phyloP scores from a whole-genome alignment of 768 basidiomycete genomes.

The Lentinus brumalis region DNA sequence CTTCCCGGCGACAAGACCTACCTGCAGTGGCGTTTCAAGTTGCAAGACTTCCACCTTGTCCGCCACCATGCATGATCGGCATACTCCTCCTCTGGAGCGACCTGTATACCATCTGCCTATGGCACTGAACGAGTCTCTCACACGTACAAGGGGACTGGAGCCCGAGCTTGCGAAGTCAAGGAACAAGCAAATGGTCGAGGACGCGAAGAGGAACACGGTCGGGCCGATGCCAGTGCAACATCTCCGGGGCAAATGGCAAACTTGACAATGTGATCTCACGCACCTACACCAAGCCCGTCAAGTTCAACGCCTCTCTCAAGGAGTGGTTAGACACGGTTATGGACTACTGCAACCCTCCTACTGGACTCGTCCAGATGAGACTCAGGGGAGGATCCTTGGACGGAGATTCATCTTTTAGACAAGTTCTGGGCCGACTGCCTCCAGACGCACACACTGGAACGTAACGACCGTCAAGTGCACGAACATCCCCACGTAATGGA shows the following conservation, averaged over 20 bases:
- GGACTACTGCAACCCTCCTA: neutral
- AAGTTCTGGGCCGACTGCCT: no score
- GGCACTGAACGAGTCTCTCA: neutral
- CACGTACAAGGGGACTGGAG: neutral
- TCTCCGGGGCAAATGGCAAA: neutral
- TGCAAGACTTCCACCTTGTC: no score
- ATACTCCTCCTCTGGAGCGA: neutral
- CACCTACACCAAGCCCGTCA: neutral
- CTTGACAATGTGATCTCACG: neutral
- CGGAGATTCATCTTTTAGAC: no score
- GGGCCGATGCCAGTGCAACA: conserved; percentile 13
- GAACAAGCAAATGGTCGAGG: neutral
- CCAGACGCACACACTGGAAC: no score
- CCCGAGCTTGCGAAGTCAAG: neutral
- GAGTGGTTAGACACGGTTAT: neutral
- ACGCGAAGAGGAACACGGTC: neutral
- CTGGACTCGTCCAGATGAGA: neutral
- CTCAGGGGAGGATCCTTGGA: no score
- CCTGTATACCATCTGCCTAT: conserved; percentile 2
- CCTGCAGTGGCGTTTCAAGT: no score
- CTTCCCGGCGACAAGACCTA: no score
- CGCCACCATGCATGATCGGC: no score
- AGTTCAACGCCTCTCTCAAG: neutral
- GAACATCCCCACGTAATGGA: no score
- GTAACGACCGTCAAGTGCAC: no score